Evolutionary conservation across 164 flowering plant genomes (phyloP), one percentile per base, ranked within the genome.

Genomic region (Vitis rotundifolia): DNA sequence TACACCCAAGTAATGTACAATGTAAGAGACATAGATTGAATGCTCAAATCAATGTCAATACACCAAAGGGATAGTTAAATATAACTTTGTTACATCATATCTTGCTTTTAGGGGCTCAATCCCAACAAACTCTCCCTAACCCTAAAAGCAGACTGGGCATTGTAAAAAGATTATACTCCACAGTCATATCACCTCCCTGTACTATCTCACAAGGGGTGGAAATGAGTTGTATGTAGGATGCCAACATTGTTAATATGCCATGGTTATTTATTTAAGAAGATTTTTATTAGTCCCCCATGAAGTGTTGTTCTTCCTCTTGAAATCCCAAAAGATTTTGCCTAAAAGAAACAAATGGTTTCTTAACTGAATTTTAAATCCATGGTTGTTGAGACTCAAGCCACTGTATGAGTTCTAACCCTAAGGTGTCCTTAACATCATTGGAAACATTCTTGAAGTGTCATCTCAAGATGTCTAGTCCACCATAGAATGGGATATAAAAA

Each of bases 241-340:
- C 90, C 97, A 5, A 87, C 72, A 71, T 93, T 95, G 47, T 89
- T 91, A 0, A 53, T 3, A 3, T 88, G 80, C 93, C 97, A 91
- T 2, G 98, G 94, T 13, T 87, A 89, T 12, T 92, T 73, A 63
- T 93, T 92, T 6, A 93, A 86, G 62, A 88, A 70, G 62, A 93
- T 85, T 83, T 89, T 93, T 0, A 81, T 53, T 81, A 18, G 85
- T 85, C 3, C 94, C 93, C 97, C 94, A 93, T 1, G 76, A 9
- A 16, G 67, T 54, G 0, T 54, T 22, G 0, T 11, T 15, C 0
- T 18, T 59, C 64, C 98, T 79, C 48, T 97, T 71, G 72, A 93
- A 91, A 71, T 93, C 94, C 92, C 92, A 93, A 2, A 97, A 83
- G 48, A 93, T 85, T 64, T 88, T 89, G 1, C 98, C 97, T 75